Base-by-base conservation (phyloP, 257 asterid species). In the Nicotiana attenuata region DNA sequence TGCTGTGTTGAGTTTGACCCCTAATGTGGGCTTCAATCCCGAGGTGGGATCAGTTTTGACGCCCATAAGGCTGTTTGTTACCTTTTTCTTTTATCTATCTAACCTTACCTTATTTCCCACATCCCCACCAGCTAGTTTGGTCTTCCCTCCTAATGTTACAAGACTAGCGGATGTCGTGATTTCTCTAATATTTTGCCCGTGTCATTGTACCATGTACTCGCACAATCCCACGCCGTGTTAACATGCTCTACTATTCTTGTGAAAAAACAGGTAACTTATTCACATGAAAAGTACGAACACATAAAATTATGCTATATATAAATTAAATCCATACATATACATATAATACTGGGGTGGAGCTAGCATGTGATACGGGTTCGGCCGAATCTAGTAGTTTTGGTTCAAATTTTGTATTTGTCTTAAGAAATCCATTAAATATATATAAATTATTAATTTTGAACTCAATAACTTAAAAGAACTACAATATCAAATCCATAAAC, bases 21-120 rank as follows among this genome's bases (percentile, higher is more conserved):
- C 76, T 83, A 76, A 82, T 75, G 83, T 71, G 85, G 90, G 88
- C 56, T 47, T 81, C 90, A 90, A 89, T 92, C 97, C 95, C 97
- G 61, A 91, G 89, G 86, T 80, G 76, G 80, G 83, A 61, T 65
- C 81, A 65, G 60, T 80, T 76, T 67, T 82, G 81, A 84, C 53
- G 63, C 83, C 83, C 80, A 65, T 81, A 66, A 80, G 78, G 31
- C 55, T 80, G 19, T 45, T 52, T 80, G 19, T 45, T 29, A 19
- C 14, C 28, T 35, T 69, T 38, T 57, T 26, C 1, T 24, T 79
- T 50, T 24, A 5, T 20, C 28, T 24, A 55, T 2, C 45, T 13
- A 17, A 28, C 63, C 2, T 22, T 33, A 59, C 38, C 16, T 81
- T 71, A 26, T 47, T 38, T 41, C 24, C 63, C 26, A 41, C 63